phyloP scores from a whole-genome alignment of 495 filamentous ascomycete genomes.

The Aspergillus incahuasiensis region DNA sequence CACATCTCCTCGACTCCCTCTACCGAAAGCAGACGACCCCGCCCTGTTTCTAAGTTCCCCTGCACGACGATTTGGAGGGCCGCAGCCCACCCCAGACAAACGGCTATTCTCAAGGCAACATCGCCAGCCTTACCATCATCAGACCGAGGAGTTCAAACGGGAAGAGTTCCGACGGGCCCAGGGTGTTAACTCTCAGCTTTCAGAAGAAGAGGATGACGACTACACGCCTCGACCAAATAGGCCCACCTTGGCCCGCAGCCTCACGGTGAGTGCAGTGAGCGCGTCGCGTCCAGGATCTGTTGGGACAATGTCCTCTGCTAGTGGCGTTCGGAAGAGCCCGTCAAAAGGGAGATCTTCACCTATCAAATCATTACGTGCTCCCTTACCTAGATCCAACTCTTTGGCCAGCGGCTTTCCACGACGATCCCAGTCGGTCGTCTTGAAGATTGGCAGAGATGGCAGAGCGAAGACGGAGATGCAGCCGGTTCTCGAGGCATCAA shows the following conservation, averaged over 20 bases:
- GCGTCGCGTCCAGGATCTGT: slow-evolving; percentile 25
- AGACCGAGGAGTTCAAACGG: slow-evolving; percentile 51
- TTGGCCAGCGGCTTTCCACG: slow-evolving; percentile 27
- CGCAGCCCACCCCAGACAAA: slow-evolving; percentile 34
- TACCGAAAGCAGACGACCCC: slow-evolving; percentile 46
- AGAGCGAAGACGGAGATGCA: slow-evolving; percentile 68
- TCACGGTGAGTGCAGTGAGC: slow-evolving; percentile 40
- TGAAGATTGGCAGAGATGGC: slow-evolving; percentile 68
- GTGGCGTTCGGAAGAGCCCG: slow-evolving; percentile 42
- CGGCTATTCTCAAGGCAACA: slow-evolving; percentile 28
- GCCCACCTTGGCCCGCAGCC: slow-evolving; percentile 56
- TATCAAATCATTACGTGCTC: slow-evolving; percentile 32
- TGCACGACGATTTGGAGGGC: slow-evolving; percentile 42
- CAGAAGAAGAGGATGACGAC: slow-evolving; percentile 36
- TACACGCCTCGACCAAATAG: slow-evolving; percentile 41
- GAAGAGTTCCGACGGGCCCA: slow-evolving; percentile 46
- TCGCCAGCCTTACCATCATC: slow-evolving; percentile 55
- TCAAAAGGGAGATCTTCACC: slow-evolving; percentile 43
- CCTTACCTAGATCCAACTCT: slow-evolving; percentile 31
- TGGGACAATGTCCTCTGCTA: slow-evolving; percentile 31
- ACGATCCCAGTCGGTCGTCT: slow-evolving; percentile 51
- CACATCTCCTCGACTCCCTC: slow-evolving; percentile 39
- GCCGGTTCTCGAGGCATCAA: slow-evolving; percentile 43
- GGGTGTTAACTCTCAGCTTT: slow-evolving; percentile 12
- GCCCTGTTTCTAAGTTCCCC: slow-evolving; percentile 54